A percentile compares a stretch with the other conserved stretches of the same genome.
These are phyloP conservation scores for Calycina marina DNA, from an alignment of 2,329 filamentous ascomycete genomes.

Conservation along the genomic window DNA sequence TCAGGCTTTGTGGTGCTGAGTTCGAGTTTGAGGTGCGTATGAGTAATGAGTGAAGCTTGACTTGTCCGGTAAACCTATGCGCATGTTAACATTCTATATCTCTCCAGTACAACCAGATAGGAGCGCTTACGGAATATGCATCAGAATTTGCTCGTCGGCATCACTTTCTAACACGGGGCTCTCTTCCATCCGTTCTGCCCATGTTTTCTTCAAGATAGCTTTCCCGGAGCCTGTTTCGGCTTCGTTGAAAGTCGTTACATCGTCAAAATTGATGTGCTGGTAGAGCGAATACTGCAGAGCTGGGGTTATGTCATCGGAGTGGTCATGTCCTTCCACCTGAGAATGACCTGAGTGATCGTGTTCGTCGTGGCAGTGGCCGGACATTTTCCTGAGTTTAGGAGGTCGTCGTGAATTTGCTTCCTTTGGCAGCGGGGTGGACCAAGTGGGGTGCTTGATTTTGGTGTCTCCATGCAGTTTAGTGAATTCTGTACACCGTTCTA, in stretches of 20 bases:
- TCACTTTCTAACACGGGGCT: conserved; percentile 72
- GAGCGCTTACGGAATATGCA: conserved; percentile 68
- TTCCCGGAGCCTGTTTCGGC: conserved; percentile 50
- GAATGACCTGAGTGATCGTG: conserved; percentile 23
- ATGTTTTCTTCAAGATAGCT: conserved; percentile 76
- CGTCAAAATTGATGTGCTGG: conserved; percentile 79
- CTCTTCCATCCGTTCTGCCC: conserved; percentile 60
- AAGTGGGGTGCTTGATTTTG: background rate
- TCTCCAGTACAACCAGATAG: background rate
- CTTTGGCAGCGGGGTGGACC: background rate
- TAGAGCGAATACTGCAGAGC: conserved; percentile 85
- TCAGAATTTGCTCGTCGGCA: conserved; percentile 83
- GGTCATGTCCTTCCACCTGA: conserved; percentile 58
- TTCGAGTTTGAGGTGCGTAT: conserved; percentile 61
- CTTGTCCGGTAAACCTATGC: conserved; percentile 74
- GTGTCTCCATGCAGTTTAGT: background rate
- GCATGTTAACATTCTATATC: background rate
- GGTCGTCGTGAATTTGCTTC: too few species aligned
- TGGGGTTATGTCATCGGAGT: conserved; percentile 82
- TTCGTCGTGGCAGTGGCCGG: conserved; percentile 33
- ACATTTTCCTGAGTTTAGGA: too few species aligned
- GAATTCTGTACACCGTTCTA: background rate
- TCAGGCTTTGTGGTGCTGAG: conserved; percentile 67
- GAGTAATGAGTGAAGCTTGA: conserved; percentile 82
- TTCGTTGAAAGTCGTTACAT: conserved; percentile 78